A percentile compares a stretch with the other conserved stretches of the same genome.
These are phyloP conservation scores for Murraya paniculata DNA, from an alignment of 345 rosid genomes.

Conservation along the genomic window DNA sequence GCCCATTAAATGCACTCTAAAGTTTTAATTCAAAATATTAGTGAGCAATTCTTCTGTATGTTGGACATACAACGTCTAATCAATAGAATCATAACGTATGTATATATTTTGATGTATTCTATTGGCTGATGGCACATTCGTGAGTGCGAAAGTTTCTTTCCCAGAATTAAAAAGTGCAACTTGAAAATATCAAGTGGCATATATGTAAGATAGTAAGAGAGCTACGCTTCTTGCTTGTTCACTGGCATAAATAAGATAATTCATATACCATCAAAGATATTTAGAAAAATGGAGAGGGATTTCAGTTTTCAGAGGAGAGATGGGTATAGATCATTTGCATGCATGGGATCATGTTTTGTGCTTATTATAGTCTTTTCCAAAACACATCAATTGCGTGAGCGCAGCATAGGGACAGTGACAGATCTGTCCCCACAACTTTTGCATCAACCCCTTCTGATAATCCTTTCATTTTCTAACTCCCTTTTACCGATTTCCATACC, in stretches of 20 bases:
- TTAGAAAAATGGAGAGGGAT: slow-evolving; percentile 4
- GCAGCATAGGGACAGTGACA: slow-evolving; percentile 19
- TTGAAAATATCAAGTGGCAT: neutral
- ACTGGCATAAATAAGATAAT: too few species aligned
- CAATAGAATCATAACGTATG: too few species aligned
- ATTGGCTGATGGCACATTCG: too few species aligned
- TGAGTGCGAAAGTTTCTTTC: too few species aligned
- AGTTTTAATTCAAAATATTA: neutral
- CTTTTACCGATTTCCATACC: neutral
- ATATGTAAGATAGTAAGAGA: neutral
- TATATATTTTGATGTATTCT: too few species aligned
- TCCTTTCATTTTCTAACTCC: neutral
- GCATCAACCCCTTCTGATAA: neutral
- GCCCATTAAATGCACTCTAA: neutral
- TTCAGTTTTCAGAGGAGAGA: neutral
- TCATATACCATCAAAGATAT: neutral
- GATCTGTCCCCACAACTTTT: slow-evolving; percentile 17
- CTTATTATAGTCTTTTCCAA: slow-evolving; percentile 19
- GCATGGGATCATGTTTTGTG: slow-evolving; percentile 5
- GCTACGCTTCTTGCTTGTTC: too few species aligned
- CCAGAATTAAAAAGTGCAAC: neutral
- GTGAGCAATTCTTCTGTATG: too few species aligned
- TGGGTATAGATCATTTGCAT: slow-evolving; percentile 10
- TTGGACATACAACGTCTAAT: too few species aligned
- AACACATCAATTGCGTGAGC: slow-evolving; percentile 16